Base-by-base conservation (phyloP, 2,329 filamentous ascomycete genomes). In the Pochonia chlamydosporia region DNA sequence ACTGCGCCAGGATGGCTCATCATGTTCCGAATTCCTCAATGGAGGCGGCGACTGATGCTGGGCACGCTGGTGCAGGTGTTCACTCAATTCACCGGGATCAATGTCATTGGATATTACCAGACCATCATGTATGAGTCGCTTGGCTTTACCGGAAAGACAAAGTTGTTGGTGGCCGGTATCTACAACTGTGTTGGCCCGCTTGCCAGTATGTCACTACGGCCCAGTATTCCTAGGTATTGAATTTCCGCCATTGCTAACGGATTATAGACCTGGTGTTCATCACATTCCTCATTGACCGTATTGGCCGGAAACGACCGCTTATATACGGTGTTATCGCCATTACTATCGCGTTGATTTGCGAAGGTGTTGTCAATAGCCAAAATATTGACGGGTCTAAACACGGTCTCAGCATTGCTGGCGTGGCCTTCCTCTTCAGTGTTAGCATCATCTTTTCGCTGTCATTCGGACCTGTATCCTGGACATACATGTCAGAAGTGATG, bases 291-390 rank as follows among this genome's bases (percentile, higher is more conserved):
- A 75, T 82, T 43, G 79, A 83, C 60, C 72, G 74, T 7, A 75
- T 81, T 7, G 81, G 81, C 8, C 78, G 84, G 37, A 73, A 83
- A 9, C 73, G 74, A 53, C 72, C 86, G 46, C 84, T 88, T 75
- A 65, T 87, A 21, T 75, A 84, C 53, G 83, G 83, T 37, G 78
- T 76, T 37, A 60, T 75, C 2, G 78, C 66, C 10, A 82, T 83
- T 39, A 75, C 73, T 9, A 64, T 81, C 39, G 78, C 77, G 0
- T 63, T 84, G 1, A 70, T 81, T 53, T 77, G 77, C 54, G 78
- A 82, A 59, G 76, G 72, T 1, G 70, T 67, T 3, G 65, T 82
- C 47, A 79, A 77, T 53, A 73, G 72, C 11, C 71, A 74, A 50
- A 77, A 78, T 52, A 54, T 60, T 1, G 63, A 69, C 23, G 56